These are phyloP conservation scores for Leccinum truebloodii DNA, from an alignment of 768 basidiomycete genomes.

Conservation along the genomic window DNA sequence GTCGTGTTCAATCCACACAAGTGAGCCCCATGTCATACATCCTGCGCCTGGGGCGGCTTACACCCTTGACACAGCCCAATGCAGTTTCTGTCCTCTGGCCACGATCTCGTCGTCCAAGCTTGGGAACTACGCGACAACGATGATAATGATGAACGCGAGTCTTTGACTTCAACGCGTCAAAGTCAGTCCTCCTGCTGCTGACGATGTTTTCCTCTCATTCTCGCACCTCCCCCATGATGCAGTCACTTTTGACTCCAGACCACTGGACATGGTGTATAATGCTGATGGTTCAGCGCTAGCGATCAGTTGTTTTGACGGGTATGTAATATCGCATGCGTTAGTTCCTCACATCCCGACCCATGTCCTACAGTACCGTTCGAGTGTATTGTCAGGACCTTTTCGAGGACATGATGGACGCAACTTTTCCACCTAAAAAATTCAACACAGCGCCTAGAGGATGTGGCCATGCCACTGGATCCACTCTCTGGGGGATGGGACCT, in stretches of 20 bases:
- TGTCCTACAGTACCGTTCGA: conserved; percentile 22
- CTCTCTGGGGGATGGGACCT: conserved; percentile 51
- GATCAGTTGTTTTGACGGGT: conserved; percentile 32
- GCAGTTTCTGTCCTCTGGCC: conserved; percentile 48
- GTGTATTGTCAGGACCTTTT: conserved; percentile 27
- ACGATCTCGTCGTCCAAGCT: conserved; percentile 42
- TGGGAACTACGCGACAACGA: conserved; percentile 41
- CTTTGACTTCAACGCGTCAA: conserved; percentile 12
- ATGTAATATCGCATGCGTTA: conserved; percentile 8
- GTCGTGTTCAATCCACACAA: conserved; percentile 53
- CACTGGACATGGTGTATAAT: conserved; percentile 48
- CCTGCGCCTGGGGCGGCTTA: not conserved
- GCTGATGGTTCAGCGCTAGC: conserved; percentile 43
- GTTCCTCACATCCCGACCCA: not conserved
- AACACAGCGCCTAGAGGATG: conserved; percentile 16
- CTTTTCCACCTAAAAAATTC: conserved; percentile 19
- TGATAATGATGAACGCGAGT: conserved; percentile 13
- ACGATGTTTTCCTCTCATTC: conserved; percentile 1
- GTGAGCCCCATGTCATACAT: conserved; percentile 30
- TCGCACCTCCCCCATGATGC: conserved; percentile 4
- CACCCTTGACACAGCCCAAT: conserved; percentile 32
- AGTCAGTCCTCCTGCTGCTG: conserved; percentile 15
- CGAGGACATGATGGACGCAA: conserved; percentile 14
- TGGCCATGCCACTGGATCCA: conserved; percentile 42
- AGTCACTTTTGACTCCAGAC: conserved; percentile 32